Conservation (phyloP, 129 eudicot species). For the Apium graveolens region DNA sequence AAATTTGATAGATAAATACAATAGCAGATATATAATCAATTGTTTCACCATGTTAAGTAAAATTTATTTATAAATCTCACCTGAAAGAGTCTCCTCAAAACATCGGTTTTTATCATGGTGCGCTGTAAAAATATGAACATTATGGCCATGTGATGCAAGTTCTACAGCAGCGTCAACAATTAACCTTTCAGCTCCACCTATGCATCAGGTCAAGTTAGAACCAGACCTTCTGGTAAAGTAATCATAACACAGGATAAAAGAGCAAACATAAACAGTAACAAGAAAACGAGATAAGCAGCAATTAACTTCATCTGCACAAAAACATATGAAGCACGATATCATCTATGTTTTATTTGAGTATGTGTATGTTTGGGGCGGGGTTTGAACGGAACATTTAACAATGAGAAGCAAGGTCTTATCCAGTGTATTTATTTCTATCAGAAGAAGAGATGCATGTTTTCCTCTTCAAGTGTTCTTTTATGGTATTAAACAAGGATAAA, state of each 20-base stretch:
- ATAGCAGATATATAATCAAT: not conserved
- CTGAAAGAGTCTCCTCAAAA: slow-evolving; percentile 85
- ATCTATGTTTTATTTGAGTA: no score
- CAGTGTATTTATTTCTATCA: not conserved
- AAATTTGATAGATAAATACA: not conserved
- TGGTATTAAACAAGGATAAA: no score
- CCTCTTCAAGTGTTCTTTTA: no score
- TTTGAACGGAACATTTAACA: not conserved
- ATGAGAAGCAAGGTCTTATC: not conserved
- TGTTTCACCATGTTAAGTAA: not conserved
- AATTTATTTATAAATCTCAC: slow-evolving; percentile 23
- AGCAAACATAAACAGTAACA: not conserved
- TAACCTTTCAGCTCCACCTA: slow-evolving; percentile 99
- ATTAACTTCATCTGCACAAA: not conserved
- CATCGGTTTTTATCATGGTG: slow-evolving; percentile 83
- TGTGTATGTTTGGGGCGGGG: not conserved
- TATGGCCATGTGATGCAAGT: slow-evolving; percentile 76
- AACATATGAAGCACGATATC: not conserved
- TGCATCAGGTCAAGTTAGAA: slow-evolving; percentile 3
- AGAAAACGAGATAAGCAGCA: not conserved
- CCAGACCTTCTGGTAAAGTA: not conserved
- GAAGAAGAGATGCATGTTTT: not conserved
- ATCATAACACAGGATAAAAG: not conserved
- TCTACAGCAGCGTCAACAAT: slow-evolving; percentile 94
- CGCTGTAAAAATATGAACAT: slow-evolving; percentile 77